Conservation (phyloP, 202 grass and related monocot genomes). For the Alloteropsis angusta region DNA sequence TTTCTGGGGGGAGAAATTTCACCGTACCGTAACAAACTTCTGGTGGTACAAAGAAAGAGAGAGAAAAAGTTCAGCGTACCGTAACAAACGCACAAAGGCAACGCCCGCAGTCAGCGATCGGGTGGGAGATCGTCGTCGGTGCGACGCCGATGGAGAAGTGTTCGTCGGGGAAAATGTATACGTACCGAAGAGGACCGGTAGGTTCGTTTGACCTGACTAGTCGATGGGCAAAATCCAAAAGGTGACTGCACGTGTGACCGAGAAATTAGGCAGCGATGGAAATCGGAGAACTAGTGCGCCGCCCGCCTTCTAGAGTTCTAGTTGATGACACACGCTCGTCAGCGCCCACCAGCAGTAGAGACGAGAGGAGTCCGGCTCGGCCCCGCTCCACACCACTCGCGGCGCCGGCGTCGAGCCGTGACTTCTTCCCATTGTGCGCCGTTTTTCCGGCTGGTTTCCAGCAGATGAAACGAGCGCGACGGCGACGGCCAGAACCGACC, state of each 20-base stretch:
- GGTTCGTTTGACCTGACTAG: background rate
- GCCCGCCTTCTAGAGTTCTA: background rate
- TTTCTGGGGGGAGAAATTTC: background rate
- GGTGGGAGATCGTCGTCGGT: background rate
- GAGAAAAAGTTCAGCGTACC: background rate
- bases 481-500: background rate
- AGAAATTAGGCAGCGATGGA: background rate
- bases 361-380: background rate
- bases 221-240: background rate
- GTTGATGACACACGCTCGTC: background rate
- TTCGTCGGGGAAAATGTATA: too few relatives aligned
- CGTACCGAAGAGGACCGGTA: too few relatives aligned
- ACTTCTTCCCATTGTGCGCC: background rate
- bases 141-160: background rate
- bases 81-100: background rate
- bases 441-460: conserved; percentile 19
- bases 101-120: background rate
- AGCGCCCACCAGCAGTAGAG: background rate
- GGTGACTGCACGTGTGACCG: background rate
- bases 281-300: background rate
- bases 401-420: background rate
- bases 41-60: too few relatives aligned
- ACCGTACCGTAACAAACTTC: background rate
- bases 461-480: background rate
- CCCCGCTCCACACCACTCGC: background rate